A percentile compares a stretch with the other conserved stretches of the same genome.
These are phyloP conservation scores for Pluteus cervinus DNA, from an alignment of 768 basidiomycete species.

Conservation along the genomic window DNA sequence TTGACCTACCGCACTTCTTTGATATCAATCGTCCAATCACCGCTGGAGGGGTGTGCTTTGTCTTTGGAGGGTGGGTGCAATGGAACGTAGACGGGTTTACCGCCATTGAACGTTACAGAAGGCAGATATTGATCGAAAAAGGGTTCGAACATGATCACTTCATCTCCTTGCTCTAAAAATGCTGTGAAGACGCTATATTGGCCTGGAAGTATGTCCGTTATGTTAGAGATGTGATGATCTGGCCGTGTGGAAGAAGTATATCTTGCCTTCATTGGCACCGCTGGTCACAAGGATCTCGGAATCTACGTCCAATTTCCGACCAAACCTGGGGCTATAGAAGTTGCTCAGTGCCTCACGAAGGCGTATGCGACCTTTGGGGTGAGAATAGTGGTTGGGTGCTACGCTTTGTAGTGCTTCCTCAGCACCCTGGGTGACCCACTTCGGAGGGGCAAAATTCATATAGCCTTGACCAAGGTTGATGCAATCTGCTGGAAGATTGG, in stretches of 20 bases:
- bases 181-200: conserved; percentile 93
- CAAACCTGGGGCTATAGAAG: conserved; percentile 67
- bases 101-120: conserved; percentile 90
- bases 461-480: conserved; percentile 95
- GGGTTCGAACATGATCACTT: conserved; percentile 98
- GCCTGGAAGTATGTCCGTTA: conserved; percentile 38
- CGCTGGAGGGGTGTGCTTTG: conserved; percentile 42
- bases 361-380: conserved; percentile 83
- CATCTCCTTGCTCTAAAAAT: conserved; percentile 87
- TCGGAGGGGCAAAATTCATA: conserved; percentile 88
- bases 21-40: conserved; percentile 89
- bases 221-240: background rate
- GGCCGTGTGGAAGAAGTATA: too few species aligned
- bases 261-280: conserved; percentile 92
- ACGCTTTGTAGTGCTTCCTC: conserved; percentile 58
- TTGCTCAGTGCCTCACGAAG: conserved; percentile 83
- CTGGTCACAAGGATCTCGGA: conserved; percentile 91
- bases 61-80: conserved; percentile 73
- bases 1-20: conserved; percentile 71
- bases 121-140: conserved; percentile 97
- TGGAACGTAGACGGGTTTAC: conserved; percentile 90
- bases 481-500: conserved; percentile 84
- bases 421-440: conserved; percentile 74
- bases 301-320: conserved; percentile 73
- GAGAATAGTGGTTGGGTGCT: conserved; percentile 80